Evolutionary conservation across 208 protist genomes (phyloP).

Genomic region (Leishmania martiniquensis): DNA sequence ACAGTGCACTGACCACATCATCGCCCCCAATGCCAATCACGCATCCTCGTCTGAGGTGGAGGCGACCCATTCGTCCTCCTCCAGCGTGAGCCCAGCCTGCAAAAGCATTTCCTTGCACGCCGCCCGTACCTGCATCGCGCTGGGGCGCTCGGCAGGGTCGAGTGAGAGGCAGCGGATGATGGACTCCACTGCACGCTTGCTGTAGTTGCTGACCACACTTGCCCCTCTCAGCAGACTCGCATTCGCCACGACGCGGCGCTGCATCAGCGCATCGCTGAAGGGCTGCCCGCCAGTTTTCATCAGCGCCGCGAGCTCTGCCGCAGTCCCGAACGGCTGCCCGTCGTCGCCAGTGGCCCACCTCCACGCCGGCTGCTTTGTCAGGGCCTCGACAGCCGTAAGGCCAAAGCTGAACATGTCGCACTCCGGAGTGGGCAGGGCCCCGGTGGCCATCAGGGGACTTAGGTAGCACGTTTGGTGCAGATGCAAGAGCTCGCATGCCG

Average conservation of each 20-base stretch:
- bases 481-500: constrained; percentile 22
- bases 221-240: not conserved
- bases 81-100: not conserved
- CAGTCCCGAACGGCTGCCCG: constrained; percentile 4
- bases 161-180: constrained; percentile 5
- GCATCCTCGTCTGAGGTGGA: not conserved
- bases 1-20: not conserved
- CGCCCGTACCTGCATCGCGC: constrained; percentile 6
- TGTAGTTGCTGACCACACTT: not conserved
- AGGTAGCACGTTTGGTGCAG: constrained; percentile 52
- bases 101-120: not conserved
- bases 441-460: constrained; percentile 61
- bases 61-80: constrained; percentile 1
- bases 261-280: constrained; percentile 13
- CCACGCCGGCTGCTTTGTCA: constrained; percentile 36
- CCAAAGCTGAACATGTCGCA: constrained; percentile 77
- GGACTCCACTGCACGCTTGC: not conserved
- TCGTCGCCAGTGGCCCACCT: constrained; percentile 28
- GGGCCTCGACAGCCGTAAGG: constrained; percentile 50
- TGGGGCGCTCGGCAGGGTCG: constrained; percentile 7
- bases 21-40: not conserved
- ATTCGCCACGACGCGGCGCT: constrained; percentile 12
- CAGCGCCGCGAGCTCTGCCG: constrained; percentile 21
- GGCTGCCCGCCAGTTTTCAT: constrained; percentile 6
- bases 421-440: constrained; percentile 35